Evolutionary conservation across 768 basidiomycete species (phyloP).

Genomic region (Calocybe indica): DNA sequence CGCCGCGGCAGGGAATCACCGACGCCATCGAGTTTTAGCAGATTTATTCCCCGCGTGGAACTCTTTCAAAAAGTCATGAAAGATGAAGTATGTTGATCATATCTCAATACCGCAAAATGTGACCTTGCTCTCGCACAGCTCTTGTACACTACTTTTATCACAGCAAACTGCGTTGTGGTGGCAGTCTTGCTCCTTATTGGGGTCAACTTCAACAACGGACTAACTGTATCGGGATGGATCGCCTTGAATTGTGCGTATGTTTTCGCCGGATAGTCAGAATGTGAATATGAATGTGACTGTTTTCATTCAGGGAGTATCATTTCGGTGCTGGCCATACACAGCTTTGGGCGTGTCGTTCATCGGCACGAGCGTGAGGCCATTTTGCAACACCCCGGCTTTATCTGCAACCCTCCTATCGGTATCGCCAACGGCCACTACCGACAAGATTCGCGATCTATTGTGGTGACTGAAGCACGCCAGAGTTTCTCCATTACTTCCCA

Average conservation of each 20-base stretch:
- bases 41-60: constrained; percentile 45
- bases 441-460: neutral
- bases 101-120: neutral
- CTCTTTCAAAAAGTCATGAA: constrained; percentile 52
- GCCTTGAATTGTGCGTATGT: constrained; percentile 42
- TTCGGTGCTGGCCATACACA: constrained; percentile 51
- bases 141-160: constrained; percentile 49
- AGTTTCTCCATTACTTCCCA: neutral
- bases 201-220: constrained; percentile 36
- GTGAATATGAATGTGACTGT: neutral
- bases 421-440: neutral
- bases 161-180: constrained; percentile 40
- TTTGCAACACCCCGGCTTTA: constrained; percentile 33
- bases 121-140: constrained; percentile 26
- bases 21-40: constrained; percentile 29
- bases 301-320: constrained; percentile 43
- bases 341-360: constrained; percentile 51
- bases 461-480: neutral
- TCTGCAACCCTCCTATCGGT: too few species aligned
- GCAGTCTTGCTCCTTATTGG: constrained; percentile 46
- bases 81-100: constrained; percentile 46
- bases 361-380: constrained; percentile 57
- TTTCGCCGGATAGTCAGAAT: neutral
- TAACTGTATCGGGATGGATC: constrained; percentile 48
- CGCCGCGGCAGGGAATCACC: constrained; percentile 14